A percentile compares a stretch with the other conserved stretches of the same genome.
These are phyloP conservation scores for Myxozyma vanderwaltii DNA, from an alignment of 805 yeast species.

Conservation along the genomic window DNA sequence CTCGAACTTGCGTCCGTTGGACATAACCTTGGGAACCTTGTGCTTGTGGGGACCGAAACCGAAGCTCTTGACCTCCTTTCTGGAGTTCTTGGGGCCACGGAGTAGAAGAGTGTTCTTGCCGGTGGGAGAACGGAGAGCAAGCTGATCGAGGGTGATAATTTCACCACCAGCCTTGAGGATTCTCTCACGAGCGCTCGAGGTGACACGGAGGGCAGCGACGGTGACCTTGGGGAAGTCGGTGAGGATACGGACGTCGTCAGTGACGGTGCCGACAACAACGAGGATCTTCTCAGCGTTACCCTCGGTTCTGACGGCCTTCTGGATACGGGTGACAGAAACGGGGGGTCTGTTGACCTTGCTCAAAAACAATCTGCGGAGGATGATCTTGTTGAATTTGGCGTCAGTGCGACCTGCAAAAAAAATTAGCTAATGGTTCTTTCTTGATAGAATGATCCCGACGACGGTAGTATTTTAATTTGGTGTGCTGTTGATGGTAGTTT, in stretches of 20 bases:
- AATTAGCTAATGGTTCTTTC: too few species aligned
- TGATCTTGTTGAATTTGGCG: slow-evolving; percentile 93
- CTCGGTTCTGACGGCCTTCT: slow-evolving; percentile 76
- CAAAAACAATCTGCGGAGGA: slow-evolving; percentile 91
- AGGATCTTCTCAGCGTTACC: slow-evolving; percentile 89
- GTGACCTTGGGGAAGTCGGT: slow-evolving; percentile 90
- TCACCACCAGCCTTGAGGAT: slow-evolving; percentile 99
- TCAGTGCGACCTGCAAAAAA: slow-evolving; percentile 99
- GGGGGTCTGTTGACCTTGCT: slow-evolving; percentile 99
- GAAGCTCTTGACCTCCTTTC: slow-evolving; percentile 99
- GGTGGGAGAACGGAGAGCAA: slow-evolving; percentile 98
- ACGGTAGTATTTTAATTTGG: too few species aligned
- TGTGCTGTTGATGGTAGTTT: too few species aligned
- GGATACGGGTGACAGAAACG: slow-evolving; percentile 90
- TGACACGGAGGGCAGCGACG: slow-evolving; percentile 98
- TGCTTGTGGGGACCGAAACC: slow-evolving; percentile 99
- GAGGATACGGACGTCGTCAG: slow-evolving; percentile 93
- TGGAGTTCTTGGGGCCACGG: slow-evolving; percentile 98
- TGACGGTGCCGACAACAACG: slow-evolving; percentile 99
- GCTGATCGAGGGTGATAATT: slow-evolving; percentile 98
- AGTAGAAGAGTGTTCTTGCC: slow-evolving; percentile 97
- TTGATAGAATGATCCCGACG: too few species aligned
- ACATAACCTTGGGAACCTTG: slow-evolving; percentile 98
- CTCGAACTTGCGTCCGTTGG: slow-evolving; percentile 99
- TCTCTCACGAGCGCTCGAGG: slow-evolving; percentile 98